Evolutionary conservation across 345 rosid species (phyloP).

Genomic region (Geranium brycei): DNA sequence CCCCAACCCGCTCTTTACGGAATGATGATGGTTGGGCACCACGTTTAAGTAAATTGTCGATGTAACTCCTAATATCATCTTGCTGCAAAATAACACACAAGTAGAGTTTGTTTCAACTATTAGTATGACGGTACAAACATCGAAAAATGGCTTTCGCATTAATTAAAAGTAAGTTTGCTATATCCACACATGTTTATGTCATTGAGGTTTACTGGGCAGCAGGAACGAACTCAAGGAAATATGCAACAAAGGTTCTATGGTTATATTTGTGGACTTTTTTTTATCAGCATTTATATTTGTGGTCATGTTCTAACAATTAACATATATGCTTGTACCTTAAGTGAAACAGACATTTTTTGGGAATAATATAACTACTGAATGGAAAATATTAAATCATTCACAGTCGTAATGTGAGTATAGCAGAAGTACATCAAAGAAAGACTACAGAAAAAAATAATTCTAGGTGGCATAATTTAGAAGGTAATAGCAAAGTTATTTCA

Average conservation of each 20-base stretch:
- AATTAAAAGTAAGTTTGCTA: background rate
- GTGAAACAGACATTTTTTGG: background rate
- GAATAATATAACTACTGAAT: background rate
- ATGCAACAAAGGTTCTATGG: background rate
- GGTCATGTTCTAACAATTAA: background rate
- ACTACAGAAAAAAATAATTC: background rate
- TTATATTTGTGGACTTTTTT: background rate
- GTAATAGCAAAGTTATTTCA: background rate
- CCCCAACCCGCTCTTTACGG: conserved; percentile 90
- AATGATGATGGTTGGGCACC: conserved; percentile 72
- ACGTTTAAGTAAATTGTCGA: conserved; percentile 77
- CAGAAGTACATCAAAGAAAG: background rate
- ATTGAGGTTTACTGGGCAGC: background rate
- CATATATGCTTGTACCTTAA: background rate
- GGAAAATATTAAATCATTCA: too few species aligned
- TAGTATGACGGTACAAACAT: background rate
- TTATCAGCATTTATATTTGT: background rate
- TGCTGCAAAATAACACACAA: conserved; percentile 43
- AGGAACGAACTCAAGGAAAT: background rate
- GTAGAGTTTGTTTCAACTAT: background rate
- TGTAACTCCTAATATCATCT: conserved; percentile 86
- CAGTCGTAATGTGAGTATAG: background rate
- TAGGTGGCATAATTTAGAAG: background rate
- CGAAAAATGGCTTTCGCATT: background rate
- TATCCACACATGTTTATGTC: background rate